Evolutionary conservation across 169 alveolate species (phyloP).

Genomic region (Plasmodium chabaudi): DNA sequence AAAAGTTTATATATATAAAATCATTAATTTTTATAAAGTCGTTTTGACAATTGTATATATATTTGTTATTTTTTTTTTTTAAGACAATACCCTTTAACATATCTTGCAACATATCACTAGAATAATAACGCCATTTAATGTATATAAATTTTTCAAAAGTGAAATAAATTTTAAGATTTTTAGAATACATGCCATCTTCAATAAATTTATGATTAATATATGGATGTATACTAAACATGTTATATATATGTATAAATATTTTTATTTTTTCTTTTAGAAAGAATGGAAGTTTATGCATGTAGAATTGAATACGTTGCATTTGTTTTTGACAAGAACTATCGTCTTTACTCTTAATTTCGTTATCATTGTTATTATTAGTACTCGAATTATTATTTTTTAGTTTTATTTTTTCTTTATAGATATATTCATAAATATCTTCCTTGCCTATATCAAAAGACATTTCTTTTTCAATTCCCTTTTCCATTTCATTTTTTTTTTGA

Average conservation of each 20-base stretch:
- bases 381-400: constrained; percentile 19
- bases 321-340: constrained; percentile 6
- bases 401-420: constrained; percentile 66
- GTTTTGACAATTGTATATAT: not conserved
- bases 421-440: constrained; percentile 69
- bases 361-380: not conserved
- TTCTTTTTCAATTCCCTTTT: constrained; percentile 25
- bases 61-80: constrained; percentile 13
- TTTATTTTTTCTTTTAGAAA: constrained; percentile 74
- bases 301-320: constrained; percentile 62
- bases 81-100: constrained; percentile 17
- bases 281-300: constrained; percentile 67
- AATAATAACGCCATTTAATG: constrained; percentile 54
- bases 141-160: constrained; percentile 50
- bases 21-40: constrained; percentile 53
- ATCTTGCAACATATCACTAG: constrained; percentile 14
- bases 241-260: constrained; percentile 65
- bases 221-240: constrained; percentile 75
- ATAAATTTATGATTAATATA: constrained; percentile 70
- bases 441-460: constrained; percentile 14
- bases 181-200: constrained; percentile 53
- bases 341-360: not conserved
- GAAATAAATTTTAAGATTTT: constrained; percentile 29
- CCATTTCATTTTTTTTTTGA: constrained; percentile 12
- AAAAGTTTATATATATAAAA: constrained; percentile 60